Conservation (phyloP, 2,329 filamentous ascomycete species). For the Botrytis tulipae region DNA sequence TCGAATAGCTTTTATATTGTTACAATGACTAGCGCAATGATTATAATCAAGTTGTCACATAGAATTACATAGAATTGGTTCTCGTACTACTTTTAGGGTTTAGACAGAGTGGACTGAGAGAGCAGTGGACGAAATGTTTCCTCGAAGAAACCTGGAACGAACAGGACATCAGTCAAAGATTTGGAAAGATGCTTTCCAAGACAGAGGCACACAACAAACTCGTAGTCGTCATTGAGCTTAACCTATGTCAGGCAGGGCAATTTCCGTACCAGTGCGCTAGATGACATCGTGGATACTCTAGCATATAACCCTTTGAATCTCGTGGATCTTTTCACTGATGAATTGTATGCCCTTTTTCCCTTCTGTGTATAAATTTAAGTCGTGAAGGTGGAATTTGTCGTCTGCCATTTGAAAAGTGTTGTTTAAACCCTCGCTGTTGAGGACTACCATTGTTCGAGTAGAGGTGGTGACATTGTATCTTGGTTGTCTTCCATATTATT, state of each 20-base stretch:
- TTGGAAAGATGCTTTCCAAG: too few species aligned
- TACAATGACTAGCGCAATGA: not conserved
- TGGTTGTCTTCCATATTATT: not conserved
- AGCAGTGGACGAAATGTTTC: too few species aligned
- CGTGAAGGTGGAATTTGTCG: not conserved
- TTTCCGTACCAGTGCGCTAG: too few species aligned
- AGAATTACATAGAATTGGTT: too few species aligned
- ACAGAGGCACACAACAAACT: too few species aligned
- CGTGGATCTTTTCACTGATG: not conserved
- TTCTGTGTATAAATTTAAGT: not conserved
- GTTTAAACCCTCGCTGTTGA: not conserved
- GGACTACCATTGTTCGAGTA: not conserved
- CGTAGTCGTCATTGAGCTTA: too few species aligned
- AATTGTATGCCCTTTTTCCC: not conserved
- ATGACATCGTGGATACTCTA: too few species aligned
- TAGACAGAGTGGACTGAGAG: too few species aligned
- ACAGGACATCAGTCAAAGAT: too few species aligned
- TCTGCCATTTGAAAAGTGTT: not conserved
- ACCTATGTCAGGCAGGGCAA: too few species aligned
- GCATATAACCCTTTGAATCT: not conserved
- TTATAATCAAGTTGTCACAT: not conserved
- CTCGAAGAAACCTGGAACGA: too few species aligned
- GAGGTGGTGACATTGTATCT: not conserved
- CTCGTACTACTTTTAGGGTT: too few species aligned
- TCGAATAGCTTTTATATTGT: not conserved